Base-by-base conservation (phyloP, 768 basidiomycete genomes). In the Rubroboletus pulcherrimus region DNA sequence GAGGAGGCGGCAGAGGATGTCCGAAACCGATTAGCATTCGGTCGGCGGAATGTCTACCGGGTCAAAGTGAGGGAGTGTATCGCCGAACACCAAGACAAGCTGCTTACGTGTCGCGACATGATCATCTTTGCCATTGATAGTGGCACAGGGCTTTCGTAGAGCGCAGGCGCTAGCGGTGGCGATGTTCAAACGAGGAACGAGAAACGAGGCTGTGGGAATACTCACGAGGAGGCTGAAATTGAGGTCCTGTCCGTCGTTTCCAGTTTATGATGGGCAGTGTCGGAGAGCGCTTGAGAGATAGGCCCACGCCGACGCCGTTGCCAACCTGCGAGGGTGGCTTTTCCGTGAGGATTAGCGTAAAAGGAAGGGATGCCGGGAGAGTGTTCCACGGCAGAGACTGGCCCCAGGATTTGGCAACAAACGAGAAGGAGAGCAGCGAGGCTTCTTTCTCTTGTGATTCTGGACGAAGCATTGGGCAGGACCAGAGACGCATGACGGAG, bases 61-160 rank as follows among this genome's bases (percentile, higher is more conserved):
- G 40, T 0, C 19, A 6, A 34, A 1, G 37, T 62, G 35, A 62
- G 60, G 15, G 34, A 9, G 9, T 3, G 21, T 17, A 24, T 26
- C 38, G 55, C 38, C 40, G 40, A 58, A 8, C 29, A 55, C n/a
- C 42, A 46, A 29, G 52, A 41, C 51, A 26, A 10, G 33, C 9
- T 29, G 64, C 78, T 43, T 62, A 80, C 78, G 69, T 79, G 78
- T 65, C 78, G 76, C 30, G 78, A 79, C 78, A 79, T 79, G 58
- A 79, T 79, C 55, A 79, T 74, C 64, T 79, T 79, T 34, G 78
- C 78, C 78, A 80, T 80, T 8, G 78, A 79, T 40, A 75, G 60
- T 44, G 78, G 78, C 37, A 72, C 68, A 49, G 74, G 73, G 53
- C 60, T 75, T 56, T 78, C 72, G 51, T 80, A 78, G 17, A 77